Conservation (phyloP, 2,329 filamentous ascomycete species). For the Penicillium griseofulvum region DNA sequence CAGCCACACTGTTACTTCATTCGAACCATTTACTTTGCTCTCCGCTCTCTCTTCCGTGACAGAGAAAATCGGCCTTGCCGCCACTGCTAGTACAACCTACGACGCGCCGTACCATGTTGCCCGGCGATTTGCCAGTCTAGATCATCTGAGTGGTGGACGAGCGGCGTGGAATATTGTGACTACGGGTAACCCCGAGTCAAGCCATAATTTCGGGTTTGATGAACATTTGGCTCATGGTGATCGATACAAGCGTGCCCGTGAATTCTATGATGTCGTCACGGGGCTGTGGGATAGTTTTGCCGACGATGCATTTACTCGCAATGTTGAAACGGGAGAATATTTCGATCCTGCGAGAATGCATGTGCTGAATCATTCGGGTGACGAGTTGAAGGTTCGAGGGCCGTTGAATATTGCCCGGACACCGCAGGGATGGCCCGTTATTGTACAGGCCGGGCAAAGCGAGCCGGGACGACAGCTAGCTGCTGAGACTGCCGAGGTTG, state of each 20-base stretch:
- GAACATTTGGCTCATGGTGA: conserved; percentile 52
- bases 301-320: conserved; percentile 54
- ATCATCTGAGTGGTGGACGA: conserved; percentile 51
- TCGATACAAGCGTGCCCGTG: conserved; percentile 52
- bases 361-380: conserved; percentile 51
- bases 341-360: conserved; percentile 55
- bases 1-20: conserved; percentile 58
- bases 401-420: conserved; percentile 55
- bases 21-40: conserved; percentile 56
- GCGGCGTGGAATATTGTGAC: conserved; percentile 58
- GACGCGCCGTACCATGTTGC: conserved; percentile 55
- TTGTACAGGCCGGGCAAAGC: conserved; percentile 55
- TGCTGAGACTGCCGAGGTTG: conserved; percentile 53
- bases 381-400: conserved; percentile 47
- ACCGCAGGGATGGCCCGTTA: conserved; percentile 56
- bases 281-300: conserved; percentile 56
- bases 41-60: conserved; percentile 52
- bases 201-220: conserved; percentile 53
- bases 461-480: conserved; percentile 53
- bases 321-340: conserved; percentile 49
- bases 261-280: conserved; percentile 55
- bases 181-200: conserved; percentile 52
- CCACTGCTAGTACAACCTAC: conserved; percentile 54
- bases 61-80: conserved; percentile 51
- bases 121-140: conserved; percentile 52